Conservation (phyloP, 2,329 filamentous ascomycete species). For the Aotearoamyces nothofagi region DNA sequence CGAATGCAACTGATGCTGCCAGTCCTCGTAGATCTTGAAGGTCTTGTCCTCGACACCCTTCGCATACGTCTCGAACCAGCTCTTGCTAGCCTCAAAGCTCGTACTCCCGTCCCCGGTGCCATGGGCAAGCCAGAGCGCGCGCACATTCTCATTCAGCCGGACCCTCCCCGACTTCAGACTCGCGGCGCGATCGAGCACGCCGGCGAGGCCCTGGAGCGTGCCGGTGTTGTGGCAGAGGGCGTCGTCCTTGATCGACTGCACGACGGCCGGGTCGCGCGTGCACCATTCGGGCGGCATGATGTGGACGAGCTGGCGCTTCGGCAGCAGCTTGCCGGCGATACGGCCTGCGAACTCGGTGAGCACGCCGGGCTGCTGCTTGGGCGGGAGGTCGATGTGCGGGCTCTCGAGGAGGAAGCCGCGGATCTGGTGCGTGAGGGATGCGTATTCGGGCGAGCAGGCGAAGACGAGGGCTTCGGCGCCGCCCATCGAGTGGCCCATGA, state of each 20-base stretch:
- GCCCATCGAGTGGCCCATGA: conserved; percentile 87
- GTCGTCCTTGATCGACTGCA: conserved; percentile 47
- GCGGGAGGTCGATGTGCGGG: conserved; percentile 65
- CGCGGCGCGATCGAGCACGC: conserved; percentile 59
- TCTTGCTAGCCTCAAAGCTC: conserved; percentile 47
- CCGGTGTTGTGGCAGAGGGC: conserved; percentile 66
- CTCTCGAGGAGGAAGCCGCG: conserved; percentile 61
- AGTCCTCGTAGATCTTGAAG: conserved; percentile 61
- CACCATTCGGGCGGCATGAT: conserved; percentile 48
- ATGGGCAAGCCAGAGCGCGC: conserved; percentile 56
- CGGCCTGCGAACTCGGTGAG: conserved; percentile 52
- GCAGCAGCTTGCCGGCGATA: conserved; percentile 52
- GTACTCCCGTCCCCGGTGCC: conserved; percentile 62
- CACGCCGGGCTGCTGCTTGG: conserved; percentile 44
- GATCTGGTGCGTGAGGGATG: conserved; percentile 41
- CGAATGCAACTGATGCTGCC: conserved; percentile 59
- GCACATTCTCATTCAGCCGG: conserved; percentile 35
- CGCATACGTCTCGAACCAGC: conserved; percentile 40
- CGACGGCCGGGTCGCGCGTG: conserved; percentile 49
- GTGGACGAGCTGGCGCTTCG: conserved; percentile 50
- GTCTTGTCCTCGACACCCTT: conserved; percentile 48
- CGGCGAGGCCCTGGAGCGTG: conserved; percentile 67
- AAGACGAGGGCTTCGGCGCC: conserved; percentile 60
- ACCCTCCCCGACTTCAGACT: conserved; percentile 41
- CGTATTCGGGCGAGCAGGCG: conserved; percentile 32